Evolutionary conservation across 208 protist genomes (phyloP).

Genomic region (Leishmania braziliensis): DNA sequence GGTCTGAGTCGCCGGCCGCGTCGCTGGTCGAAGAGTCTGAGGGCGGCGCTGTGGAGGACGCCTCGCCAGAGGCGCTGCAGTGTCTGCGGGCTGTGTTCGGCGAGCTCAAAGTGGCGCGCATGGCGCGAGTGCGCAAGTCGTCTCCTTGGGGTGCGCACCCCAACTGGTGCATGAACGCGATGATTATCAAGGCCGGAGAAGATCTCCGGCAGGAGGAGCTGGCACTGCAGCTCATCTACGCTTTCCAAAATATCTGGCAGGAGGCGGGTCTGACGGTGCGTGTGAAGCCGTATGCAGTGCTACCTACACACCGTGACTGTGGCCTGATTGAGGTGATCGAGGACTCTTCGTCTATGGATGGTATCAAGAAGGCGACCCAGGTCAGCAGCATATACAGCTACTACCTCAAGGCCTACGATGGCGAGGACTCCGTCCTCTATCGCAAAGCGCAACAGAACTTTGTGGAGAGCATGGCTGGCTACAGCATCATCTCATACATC

Average conservation of each 20-base stretch:
- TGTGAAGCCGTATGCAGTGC: conserved; percentile 80
- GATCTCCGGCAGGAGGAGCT: conserved; percentile 94
- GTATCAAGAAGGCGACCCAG: conserved; percentile 86
- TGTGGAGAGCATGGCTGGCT: conserved; percentile 94
- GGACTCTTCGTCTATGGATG: conserved; percentile 88
- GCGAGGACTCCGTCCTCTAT: conserved; percentile 58
- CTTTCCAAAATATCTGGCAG: conserved; percentile 85
- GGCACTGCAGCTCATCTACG: conserved; percentile 89
- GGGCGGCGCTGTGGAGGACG: conserved; percentile 19
- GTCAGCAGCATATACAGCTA: conserved; percentile 77
- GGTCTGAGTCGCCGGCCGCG: background rate
- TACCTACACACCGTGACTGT: conserved; percentile 74
- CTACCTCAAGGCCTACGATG: conserved; percentile 77
- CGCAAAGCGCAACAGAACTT: conserved; percentile 89
- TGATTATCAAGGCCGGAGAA: conserved; percentile 94
- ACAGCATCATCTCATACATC: conserved; percentile 95
- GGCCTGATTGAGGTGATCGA: conserved; percentile 91
- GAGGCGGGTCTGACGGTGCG: conserved; percentile 83
- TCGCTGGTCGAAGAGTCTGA: background rate
- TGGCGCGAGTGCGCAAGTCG: conserved; percentile 47
- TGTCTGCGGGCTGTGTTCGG: conserved; percentile 65
- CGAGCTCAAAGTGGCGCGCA: conserved; percentile 53
- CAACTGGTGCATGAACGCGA: conserved; percentile 80
- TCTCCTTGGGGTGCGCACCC: conserved; percentile 85
- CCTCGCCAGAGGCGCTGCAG: conserved; percentile 23